These are phyloP conservation scores for Leccinum barrowsii DNA, from an alignment of 768 basidiomycete species.

Conservation along the genomic window DNA sequence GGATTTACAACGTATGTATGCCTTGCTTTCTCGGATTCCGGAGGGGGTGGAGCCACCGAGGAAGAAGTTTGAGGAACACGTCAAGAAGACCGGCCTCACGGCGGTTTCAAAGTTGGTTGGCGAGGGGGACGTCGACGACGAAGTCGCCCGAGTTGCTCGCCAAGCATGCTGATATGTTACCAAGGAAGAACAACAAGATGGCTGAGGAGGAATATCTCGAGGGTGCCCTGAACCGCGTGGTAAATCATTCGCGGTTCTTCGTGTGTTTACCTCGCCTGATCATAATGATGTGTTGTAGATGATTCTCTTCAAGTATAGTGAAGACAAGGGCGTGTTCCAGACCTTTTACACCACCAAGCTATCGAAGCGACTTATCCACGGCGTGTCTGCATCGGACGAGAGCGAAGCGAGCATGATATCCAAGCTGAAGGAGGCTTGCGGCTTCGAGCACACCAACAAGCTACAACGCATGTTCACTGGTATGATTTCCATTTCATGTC, in stretches of 20 bases:
- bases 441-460: conserved; percentile 96
- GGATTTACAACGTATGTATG: conserved; percentile 93
- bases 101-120: conserved; percentile 71
- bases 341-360: conserved; percentile 95
- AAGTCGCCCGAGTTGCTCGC: conserved; percentile 92
- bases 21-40: conserved; percentile 83
- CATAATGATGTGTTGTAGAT: conserved; percentile 51
- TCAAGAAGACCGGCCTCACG: conserved; percentile 83
- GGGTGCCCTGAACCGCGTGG: conserved; percentile 84
- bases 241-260: conserved; percentile 37
- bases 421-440: conserved; percentile 94
- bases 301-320: conserved; percentile 96
- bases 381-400: conserved; percentile 91
- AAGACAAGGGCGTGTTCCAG: conserved; percentile 99
- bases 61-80: conserved; percentile 92
- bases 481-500: conserved; percentile 27
- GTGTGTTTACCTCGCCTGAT: conserved; percentile 1
- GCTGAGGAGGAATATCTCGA: conserved; percentile 82
- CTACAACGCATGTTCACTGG: conserved; percentile 96
- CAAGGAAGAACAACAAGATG: conserved; percentile 95
- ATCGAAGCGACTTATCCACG: conserved; percentile 87
- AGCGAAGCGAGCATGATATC: conserved; percentile 97
- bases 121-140: conserved; percentile 68
- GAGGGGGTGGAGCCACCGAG: conserved; percentile 88
- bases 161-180: conserved; percentile 83